phyloP scores from a whole-genome alignment of 2,329 filamentous ascomycete genomes.

The Sporothrix schenckii region DNA sequence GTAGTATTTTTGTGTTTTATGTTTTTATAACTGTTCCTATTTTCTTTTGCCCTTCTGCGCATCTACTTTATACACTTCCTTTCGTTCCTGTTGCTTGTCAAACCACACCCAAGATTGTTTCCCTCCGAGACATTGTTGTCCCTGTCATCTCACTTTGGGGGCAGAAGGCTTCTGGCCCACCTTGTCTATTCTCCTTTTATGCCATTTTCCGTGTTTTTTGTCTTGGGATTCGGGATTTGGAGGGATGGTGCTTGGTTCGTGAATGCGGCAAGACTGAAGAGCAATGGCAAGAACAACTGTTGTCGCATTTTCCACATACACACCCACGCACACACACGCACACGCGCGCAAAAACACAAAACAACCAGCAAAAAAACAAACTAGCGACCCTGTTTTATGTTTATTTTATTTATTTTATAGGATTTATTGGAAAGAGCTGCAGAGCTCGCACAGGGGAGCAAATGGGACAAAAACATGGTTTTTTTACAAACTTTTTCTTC shows the following conservation, averaged over 20 bases:
- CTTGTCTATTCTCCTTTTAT: too few species aligned
- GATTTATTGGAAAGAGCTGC: slow-evolving; percentile 23
- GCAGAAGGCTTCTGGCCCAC: too few species aligned
- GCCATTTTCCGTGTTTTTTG: too few species aligned
- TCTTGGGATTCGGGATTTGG: too few species aligned
- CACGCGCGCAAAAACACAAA: background rate
- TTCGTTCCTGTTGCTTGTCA: background rate
- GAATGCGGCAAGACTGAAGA: background rate
- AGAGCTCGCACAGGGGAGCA: slow-evolving; percentile 5
- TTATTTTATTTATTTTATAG: slow-evolving; percentile 10
- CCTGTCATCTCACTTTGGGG: too few species aligned
- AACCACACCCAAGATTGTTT: slow-evolving; percentile 27
- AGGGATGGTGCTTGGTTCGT: too few species aligned
- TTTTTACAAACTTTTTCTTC: background rate
- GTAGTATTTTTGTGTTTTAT: background rate
- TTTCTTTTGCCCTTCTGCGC: slow-evolving; percentile 11
- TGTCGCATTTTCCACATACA: background rate
- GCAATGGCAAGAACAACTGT: background rate
- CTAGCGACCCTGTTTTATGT: too few species aligned
- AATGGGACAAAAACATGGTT: background rate
- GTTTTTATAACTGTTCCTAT: slow-evolving; percentile 5
- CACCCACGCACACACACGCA: background rate
- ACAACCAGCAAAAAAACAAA: background rate
- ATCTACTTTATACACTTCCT: slow-evolving; percentile 1
- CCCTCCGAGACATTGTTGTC: slow-evolving; percentile 3